phyloP scores from a whole-genome alignment of 75 land plant genomes.

The Isoetes taiwanensis region DNA sequence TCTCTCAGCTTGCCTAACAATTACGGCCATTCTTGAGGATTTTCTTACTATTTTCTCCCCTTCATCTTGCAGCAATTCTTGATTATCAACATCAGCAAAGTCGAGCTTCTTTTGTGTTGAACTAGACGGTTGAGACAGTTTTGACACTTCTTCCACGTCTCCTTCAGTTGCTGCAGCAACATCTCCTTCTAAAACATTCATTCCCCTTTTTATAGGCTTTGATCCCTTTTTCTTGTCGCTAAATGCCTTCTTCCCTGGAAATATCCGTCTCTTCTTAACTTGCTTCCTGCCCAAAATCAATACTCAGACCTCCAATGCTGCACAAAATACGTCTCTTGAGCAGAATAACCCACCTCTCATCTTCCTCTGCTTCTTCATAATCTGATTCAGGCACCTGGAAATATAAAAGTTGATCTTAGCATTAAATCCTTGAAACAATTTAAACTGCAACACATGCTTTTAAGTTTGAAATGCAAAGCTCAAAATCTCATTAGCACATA shows the following conservation, averaged over 20 bases:
- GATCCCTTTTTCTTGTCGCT: slow-evolving; percentile 41
- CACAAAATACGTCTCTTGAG: not conserved
- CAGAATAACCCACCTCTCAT: slow-evolving; percentile 35
- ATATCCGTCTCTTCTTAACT: slow-evolving; percentile 38
- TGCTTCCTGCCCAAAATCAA: slow-evolving; percentile 32
- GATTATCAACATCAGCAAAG: slow-evolving; percentile 9
- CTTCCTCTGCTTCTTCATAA: slow-evolving; percentile 48
- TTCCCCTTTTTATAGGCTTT: slow-evolving; percentile 37
- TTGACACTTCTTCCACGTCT: not conserved
- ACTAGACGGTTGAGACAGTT: too few species aligned
- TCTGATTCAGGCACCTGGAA: slow-evolving; percentile 71
- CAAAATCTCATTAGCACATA: too few species aligned
- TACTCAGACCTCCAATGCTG: too few species aligned
- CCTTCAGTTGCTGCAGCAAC: not conserved
- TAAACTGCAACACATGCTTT: too few species aligned
- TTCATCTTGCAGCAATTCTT: slow-evolving; percentile 26
- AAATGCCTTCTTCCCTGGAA: slow-evolving; percentile 39
- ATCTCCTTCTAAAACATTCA: slow-evolving; percentile 30
- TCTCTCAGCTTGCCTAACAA: slow-evolving; percentile 88
- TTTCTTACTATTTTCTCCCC: slow-evolving; percentile 63
- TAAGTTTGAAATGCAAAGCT: too few species aligned
- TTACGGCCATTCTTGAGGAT: slow-evolving; percentile 82
- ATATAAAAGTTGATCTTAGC: not conserved
- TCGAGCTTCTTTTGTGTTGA: not conserved
- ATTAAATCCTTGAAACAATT: too few species aligned